A percentile compares a stretch with the other conserved stretches of the same genome.
phyloP scores from a whole-genome alignment of 2,329 filamentous ascomycete species.

The Pseudogymnoascus sp. region DNA sequence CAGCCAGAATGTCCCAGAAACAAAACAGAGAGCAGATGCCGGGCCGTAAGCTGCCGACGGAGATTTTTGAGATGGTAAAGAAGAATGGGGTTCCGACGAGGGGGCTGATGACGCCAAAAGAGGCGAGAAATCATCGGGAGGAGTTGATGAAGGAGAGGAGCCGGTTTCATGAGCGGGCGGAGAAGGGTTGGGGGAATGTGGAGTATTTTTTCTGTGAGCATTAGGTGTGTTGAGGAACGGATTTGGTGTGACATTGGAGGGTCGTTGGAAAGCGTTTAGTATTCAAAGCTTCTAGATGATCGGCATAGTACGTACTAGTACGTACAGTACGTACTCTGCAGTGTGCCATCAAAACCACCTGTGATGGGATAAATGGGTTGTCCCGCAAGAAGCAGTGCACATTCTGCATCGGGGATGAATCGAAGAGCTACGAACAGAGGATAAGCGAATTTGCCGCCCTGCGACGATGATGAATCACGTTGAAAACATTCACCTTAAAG shows the following conservation, averaged over 20 bases:
- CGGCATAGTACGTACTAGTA: not conserved
- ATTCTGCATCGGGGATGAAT: too few species aligned
- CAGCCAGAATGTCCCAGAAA: conserved; percentile 17
- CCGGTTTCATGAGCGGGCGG: not conserved
- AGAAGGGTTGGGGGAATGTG: not conserved
- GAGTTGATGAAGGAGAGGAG: conserved; percentile 9
- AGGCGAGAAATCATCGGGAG: not conserved
- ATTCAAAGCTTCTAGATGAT: not conserved
- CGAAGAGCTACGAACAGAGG: too few species aligned
- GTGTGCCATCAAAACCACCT: too few species aligned
- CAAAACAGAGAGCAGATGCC: not conserved
- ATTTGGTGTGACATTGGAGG: not conserved
- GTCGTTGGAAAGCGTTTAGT: not conserved
- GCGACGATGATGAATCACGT: too few species aligned
- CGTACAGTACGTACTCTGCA: not conserved
- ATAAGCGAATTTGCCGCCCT: too few species aligned
- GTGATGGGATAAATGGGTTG: too few species aligned
- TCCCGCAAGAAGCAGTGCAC: too few species aligned
- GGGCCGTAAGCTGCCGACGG: conserved; percentile 12
- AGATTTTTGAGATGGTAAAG: conserved; percentile 12
- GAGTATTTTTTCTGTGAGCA: conserved; percentile 11
- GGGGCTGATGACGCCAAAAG: not conserved
- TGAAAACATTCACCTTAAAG: too few species aligned
- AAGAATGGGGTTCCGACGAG: not conserved
- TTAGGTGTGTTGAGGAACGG: not conserved